Conservation (phyloP, 78 protist species). For the Trichosphaerium sp. region DNA sequence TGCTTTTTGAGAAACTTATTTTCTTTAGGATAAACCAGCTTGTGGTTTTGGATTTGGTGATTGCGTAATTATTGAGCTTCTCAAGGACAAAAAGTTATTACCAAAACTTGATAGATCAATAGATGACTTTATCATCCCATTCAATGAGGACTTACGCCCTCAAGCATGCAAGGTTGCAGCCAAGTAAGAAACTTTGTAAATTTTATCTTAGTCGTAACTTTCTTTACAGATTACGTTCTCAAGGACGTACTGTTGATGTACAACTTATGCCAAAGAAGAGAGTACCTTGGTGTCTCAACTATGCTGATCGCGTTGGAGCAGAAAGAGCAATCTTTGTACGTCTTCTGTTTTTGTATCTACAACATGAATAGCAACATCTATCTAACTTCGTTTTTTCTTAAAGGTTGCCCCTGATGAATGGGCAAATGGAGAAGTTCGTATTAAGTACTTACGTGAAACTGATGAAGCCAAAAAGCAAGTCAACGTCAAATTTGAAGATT, state of each 20-base stretch:
- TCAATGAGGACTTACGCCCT: conserved; percentile 25
- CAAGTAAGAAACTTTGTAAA: conserved; percentile 13
- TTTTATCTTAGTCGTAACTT: conserved; percentile 24
- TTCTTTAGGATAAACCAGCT: conserved; percentile 27
- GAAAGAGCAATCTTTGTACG: conserved; percentile 14
- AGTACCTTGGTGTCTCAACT: conserved; percentile 18
- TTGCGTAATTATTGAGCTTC: conserved; percentile 57
- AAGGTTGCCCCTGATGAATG: conserved; percentile 60
- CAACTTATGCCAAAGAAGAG: too few relatives aligned
- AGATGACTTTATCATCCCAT: conserved; percentile 19
- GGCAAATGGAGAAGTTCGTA: conserved; percentile 6
- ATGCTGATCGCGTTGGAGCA: conserved; percentile 55
- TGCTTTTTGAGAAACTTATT: too few relatives aligned
- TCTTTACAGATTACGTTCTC: conserved; percentile 6
- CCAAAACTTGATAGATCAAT: neutral
- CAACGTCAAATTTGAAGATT: too few relatives aligned
- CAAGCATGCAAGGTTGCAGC: conserved; percentile 7
- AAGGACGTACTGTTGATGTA: too few relatives aligned
- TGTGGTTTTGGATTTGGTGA: conserved; percentile 67
- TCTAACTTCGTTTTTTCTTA: too few relatives aligned
- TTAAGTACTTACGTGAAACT: conserved; percentile 18
- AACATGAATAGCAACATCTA: too few relatives aligned
- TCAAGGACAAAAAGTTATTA: conserved; percentile 6
- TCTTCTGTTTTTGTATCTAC: too few relatives aligned
- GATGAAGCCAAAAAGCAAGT: too few relatives aligned